These are phyloP conservation scores for Podochytrium sp. DNA, from an alignment of 192 early-diverging fungal species.

Conservation along the genomic window DNA sequence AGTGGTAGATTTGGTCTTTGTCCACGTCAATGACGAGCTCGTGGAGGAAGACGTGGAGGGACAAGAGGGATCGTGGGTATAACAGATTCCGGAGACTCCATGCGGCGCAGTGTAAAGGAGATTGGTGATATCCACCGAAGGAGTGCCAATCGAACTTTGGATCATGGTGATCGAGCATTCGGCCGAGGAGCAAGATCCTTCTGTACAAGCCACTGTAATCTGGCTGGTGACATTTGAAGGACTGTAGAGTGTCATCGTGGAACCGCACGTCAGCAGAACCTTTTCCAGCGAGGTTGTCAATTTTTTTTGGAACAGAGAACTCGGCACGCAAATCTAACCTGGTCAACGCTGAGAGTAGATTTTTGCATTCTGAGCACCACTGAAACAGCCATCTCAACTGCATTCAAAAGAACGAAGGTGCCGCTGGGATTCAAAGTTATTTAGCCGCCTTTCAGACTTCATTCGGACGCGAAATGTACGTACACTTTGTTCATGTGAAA, in stretches of 20 bases:
- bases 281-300: too few relatives aligned
- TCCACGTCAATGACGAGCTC: too few relatives aligned
- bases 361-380: too few relatives aligned
- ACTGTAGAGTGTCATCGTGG: background rate
- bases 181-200: background rate
- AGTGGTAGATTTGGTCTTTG: too few relatives aligned
- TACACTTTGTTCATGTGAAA: background rate
- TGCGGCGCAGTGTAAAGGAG: background rate
- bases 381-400: background rate
- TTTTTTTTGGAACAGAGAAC: too few relatives aligned
- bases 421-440: too few relatives aligned
- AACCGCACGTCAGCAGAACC: background rate
- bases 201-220: background rate
- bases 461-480: too few relatives aligned
- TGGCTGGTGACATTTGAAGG: background rate
- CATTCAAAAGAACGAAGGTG: background rate
- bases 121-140: background rate
- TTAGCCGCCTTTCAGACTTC: too few relatives aligned
- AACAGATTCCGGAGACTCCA: background rate
- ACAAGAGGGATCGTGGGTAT: background rate
- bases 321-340: background rate
- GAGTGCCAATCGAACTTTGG: background rate
- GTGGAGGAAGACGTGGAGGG: too few relatives aligned
- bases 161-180: background rate
- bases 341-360: too few relatives aligned